Conservation (phyloP, 805 yeast species). For the Saturnispora hagleri region DNA sequence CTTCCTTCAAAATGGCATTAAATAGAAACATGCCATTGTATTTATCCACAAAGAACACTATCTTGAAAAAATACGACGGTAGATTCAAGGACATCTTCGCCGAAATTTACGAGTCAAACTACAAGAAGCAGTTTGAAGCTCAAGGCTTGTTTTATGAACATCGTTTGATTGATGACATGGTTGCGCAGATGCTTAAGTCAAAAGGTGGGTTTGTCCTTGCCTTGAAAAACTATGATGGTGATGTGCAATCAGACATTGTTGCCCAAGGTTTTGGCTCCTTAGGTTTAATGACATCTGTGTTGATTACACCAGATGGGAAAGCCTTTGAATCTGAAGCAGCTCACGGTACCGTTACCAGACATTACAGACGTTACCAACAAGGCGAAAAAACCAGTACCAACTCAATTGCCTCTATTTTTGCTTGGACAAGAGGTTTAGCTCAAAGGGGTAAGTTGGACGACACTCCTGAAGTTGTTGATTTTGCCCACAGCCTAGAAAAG, state of each 20-base stretch:
- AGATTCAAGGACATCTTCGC: slow-evolving; percentile 74
- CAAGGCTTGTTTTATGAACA: slow-evolving; percentile 67
- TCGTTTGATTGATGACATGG: slow-evolving; percentile 81
- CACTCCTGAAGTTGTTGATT: slow-evolving; percentile 61
- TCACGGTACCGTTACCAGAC: slow-evolving; percentile 84
- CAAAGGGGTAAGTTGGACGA: slow-evolving; percentile 73
- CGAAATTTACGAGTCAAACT: slow-evolving; percentile 49
- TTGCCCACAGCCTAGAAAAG: slow-evolving; percentile 55
- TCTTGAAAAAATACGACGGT: slow-evolving; percentile 75
- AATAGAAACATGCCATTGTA: slow-evolving; percentile 54
- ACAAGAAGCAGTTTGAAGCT: slow-evolving; percentile 48
- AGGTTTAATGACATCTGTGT: slow-evolving; percentile 77
- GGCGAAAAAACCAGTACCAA: slow-evolving; percentile 80
- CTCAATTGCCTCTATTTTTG: slow-evolving; percentile 78
- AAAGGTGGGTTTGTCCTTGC: slow-evolving; percentile 78
- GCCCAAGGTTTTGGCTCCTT: slow-evolving; percentile 84
- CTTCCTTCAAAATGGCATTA: slow-evolving; percentile 69
- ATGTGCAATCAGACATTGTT: slow-evolving; percentile 76
- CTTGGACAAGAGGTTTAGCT: slow-evolving; percentile 78
- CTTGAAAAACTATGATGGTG: slow-evolving; percentile 79
- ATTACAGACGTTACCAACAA: slow-evolving; percentile 70
- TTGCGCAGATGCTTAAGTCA: slow-evolving; percentile 80
- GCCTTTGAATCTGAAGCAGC: slow-evolving; percentile 85
- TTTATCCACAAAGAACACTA: slow-evolving; percentile 71
- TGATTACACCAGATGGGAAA: slow-evolving; percentile 78